Conservation (phyloP, 805 yeast species). For the Wickerhamomyces queroliae region DNA sequence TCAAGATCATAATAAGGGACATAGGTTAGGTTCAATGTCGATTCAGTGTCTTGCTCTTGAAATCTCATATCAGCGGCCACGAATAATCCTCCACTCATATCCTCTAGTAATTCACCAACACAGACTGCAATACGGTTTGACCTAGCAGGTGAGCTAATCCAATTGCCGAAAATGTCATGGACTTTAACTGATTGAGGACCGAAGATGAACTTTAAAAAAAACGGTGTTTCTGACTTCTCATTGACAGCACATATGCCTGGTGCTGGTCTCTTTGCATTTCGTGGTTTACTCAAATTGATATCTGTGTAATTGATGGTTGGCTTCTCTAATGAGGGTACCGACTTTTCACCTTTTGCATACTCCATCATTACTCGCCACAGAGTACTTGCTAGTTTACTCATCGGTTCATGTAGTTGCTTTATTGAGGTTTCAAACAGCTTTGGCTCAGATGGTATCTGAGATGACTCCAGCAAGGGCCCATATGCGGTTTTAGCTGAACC, state of each 20-base stretch:
- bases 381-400: background rate
- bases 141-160: constrained; percentile 32
- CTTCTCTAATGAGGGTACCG: too few relatives aligned
- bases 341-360: too few relatives aligned
- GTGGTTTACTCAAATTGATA: too few relatives aligned
- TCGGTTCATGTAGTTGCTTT: background rate
- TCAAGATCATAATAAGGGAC: constrained; percentile 37
- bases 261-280: constrained; percentile 35
- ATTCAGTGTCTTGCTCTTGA: constrained; percentile 15
- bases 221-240: too few relatives aligned
- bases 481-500: background rate
- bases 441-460: background rate
- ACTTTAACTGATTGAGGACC: constrained; percentile 35
- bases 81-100: constrained; percentile 38
- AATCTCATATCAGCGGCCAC: constrained; percentile 35
- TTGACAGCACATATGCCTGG: constrained; percentile 25
- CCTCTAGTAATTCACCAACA: constrained; percentile 40
- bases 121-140: constrained; percentile 32
- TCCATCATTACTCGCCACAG: background rate
- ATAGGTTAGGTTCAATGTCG: constrained; percentile 24
- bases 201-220: constrained; percentile 31
- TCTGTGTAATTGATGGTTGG: too few relatives aligned
- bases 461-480: background rate
- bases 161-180: constrained; percentile 37
- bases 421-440: background rate